Conservation (phyloP, 306 rosid genomes). For the Gillenia trifoliata region DNA sequence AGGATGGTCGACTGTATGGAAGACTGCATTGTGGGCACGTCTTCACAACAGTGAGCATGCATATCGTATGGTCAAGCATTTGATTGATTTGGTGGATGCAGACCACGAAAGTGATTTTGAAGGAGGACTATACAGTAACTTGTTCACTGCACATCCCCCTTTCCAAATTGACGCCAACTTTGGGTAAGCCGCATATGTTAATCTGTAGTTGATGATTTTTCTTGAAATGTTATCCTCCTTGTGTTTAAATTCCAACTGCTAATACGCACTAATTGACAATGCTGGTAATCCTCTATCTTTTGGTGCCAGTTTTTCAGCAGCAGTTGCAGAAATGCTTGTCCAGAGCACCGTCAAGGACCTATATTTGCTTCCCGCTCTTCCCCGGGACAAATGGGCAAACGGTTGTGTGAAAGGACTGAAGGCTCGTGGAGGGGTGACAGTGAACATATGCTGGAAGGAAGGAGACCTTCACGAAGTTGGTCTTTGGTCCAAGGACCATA, state of each 20-base stretch:
- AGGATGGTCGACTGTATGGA: conserved; percentile 98
- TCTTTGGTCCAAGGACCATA: conserved; percentile 53
- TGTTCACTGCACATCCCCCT: conserved; percentile 89
- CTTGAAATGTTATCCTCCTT: neutral
- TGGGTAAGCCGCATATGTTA: conserved; percentile 48
- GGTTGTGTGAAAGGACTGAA: conserved; percentile 85
- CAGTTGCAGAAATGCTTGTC: conserved; percentile 79
- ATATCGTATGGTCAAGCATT: conserved; percentile 82
- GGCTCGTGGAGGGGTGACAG: conserved; percentile 70
- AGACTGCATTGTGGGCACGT: conserved; percentile 77
- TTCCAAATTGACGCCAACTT: conserved; percentile 97
- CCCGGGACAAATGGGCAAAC: conserved; percentile 66
- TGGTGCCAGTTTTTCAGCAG: conserved; percentile 57
- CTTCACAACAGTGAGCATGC: conserved; percentile 86
- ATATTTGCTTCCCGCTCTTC: conserved; percentile 74
- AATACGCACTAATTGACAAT: no score
- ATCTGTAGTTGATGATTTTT: neutral
- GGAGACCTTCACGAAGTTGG: conserved; percentile 71
- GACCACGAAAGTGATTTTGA: conserved; percentile 60
- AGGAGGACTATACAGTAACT: conserved; percentile 92
- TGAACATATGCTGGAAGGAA: conserved; percentile 75
- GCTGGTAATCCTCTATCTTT: no score
- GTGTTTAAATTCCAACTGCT: neutral
- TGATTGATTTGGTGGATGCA: conserved; percentile 79
- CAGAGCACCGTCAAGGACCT: conserved; percentile 72